These are phyloP conservation scores for Rubia occidens DNA, from an alignment of 305 asterid species.

Conservation along the genomic window DNA sequence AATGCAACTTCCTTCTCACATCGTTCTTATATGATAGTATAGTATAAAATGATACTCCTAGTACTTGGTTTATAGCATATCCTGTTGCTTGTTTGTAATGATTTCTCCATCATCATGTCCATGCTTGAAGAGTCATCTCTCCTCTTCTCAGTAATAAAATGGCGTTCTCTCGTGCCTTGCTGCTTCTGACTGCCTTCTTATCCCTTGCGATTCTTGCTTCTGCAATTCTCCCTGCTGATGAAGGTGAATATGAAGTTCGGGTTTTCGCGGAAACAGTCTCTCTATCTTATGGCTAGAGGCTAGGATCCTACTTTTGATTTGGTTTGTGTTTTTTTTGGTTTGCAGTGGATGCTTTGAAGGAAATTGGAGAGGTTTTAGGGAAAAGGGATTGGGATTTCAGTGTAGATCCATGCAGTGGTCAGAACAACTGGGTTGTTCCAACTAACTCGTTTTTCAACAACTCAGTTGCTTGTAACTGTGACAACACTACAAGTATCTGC, in stretches of 20 bases:
- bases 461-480: constrained; percentile 36
- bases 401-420: constrained; percentile 23
- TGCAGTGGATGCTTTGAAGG: constrained; percentile 32
- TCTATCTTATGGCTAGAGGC: too few species aligned
- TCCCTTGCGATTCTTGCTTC: too few species aligned
- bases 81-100: background rate
- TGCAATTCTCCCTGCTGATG: too few species aligned
- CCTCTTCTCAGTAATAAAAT: background rate
- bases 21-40: too few species aligned
- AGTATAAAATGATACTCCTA: too few species aligned
- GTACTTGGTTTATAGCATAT: too few species aligned
- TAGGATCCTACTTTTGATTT: background rate
- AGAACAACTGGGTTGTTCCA: constrained; percentile 25
- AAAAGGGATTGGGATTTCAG: constrained; percentile 27
- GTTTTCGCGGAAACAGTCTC: too few species aligned
- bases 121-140: too few species aligned
- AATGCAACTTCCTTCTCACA: too few species aligned
- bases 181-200: too few species aligned
- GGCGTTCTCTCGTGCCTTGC: too few species aligned
- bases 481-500: constrained; percentile 23
- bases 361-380: constrained; percentile 42
- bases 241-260: too few species aligned
- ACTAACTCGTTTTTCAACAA: constrained; percentile 14
- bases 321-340: background rate
- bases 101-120: background rate